Conservation (phyloP, 2,329 filamentous ascomycete genomes). For the Neoascochyta sp. region DNA sequence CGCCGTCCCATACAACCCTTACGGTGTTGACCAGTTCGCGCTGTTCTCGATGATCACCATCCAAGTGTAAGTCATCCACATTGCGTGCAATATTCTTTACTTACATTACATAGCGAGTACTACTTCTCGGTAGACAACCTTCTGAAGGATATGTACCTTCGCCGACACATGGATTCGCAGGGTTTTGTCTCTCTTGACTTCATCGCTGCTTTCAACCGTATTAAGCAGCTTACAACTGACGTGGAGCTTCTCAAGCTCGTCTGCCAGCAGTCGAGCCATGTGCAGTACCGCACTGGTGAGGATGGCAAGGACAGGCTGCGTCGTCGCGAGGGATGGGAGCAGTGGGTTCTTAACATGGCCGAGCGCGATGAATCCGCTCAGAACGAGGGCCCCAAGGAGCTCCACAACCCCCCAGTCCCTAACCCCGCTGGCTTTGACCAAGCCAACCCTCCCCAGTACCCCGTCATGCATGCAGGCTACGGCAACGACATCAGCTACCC, state of each 20-base stretch:
- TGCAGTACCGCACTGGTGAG: conserved; percentile 72
- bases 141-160: conserved; percentile 85
- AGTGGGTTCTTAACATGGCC: conserved; percentile 70
- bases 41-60: conserved; percentile 57
- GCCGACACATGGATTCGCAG: conserved; percentile 90
- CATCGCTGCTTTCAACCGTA: conserved; percentile 81
- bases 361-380: conserved; percentile 71
- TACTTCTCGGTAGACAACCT: conserved; percentile 97
- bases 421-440: conserved; percentile 37
- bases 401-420: conserved; percentile 41
- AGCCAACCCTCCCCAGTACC: conserved; percentile 27
- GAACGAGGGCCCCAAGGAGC: conserved; percentile 62
- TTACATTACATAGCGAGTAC: conserved; percentile 66
- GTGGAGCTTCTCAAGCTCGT: conserved; percentile 70
- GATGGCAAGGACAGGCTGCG: conserved; percentile 78
- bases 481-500: conserved; percentile 24
- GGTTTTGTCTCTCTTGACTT: conserved; percentile 81
- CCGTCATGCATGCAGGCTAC: conserved; percentile 21
- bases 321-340: conserved; percentile 69
- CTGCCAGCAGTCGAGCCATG: conserved; percentile 65
- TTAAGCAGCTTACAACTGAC: conserved; percentile 69
- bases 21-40: conserved; percentile 56
- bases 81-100: conserved; percentile 4
- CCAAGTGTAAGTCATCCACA: conserved; percentile 49
- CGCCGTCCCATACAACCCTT: conserved; percentile 56